phyloP scores from a whole-genome alignment of 2,329 filamentous ascomycete species.

The Ciborinia camelliae region DNA sequence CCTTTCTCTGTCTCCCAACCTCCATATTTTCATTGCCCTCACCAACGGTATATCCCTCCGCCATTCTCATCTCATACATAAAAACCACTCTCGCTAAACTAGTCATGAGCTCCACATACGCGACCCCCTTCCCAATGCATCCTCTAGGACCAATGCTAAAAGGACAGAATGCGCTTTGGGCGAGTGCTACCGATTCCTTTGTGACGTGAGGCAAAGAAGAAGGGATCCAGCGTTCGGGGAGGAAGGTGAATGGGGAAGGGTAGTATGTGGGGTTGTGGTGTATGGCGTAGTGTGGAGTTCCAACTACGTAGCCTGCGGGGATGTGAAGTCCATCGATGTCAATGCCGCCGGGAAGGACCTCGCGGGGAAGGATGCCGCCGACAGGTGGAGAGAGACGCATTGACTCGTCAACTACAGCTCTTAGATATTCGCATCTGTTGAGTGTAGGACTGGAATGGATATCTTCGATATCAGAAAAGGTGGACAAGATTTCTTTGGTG shows the following conservation, averaged over 20 bases:
- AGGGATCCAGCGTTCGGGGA: slow-evolving; percentile 47
- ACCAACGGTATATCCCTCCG: slow-evolving; percentile 44
- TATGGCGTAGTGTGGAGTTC: slow-evolving; percentile 45
- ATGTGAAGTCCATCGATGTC: slow-evolving; percentile 34
- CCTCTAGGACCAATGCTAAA: slow-evolving; percentile 33
- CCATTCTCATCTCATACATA: slow-evolving; percentile 30
- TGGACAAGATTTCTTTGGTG: slow-evolving; percentile 28
- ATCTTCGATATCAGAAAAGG: slow-evolving; percentile 36
- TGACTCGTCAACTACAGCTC: slow-evolving; percentile 42
- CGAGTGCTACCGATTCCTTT: slow-evolving; percentile 26
- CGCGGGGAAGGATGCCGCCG: slow-evolving; percentile 29
- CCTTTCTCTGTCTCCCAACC: slow-evolving; percentile 52
- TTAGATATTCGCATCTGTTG: slow-evolving; percentile 40
- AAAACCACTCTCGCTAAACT: slow-evolving; percentile 27
- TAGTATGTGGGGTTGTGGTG: slow-evolving; percentile 46
- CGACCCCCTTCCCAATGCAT: slow-evolving; percentile 33
- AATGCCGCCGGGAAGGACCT: slow-evolving; percentile 29
- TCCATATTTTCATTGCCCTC: slow-evolving; percentile 50
- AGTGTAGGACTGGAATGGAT: slow-evolving; percentile 36
- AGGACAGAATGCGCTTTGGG: slow-evolving; percentile 29
- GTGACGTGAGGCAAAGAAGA: slow-evolving; percentile 22
- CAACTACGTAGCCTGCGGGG: slow-evolving; percentile 44
- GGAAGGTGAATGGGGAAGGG: slow-evolving; percentile 41
- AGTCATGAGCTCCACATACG: slow-evolving; percentile 30
- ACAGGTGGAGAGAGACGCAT: slow-evolving; percentile 34